Percentiles rank a stretch among this genome's conserved stretches.
phyloP scores from a whole-genome alignment of 495 filamentous ascomycete species.

The Aspergillus diversus region DNA sequence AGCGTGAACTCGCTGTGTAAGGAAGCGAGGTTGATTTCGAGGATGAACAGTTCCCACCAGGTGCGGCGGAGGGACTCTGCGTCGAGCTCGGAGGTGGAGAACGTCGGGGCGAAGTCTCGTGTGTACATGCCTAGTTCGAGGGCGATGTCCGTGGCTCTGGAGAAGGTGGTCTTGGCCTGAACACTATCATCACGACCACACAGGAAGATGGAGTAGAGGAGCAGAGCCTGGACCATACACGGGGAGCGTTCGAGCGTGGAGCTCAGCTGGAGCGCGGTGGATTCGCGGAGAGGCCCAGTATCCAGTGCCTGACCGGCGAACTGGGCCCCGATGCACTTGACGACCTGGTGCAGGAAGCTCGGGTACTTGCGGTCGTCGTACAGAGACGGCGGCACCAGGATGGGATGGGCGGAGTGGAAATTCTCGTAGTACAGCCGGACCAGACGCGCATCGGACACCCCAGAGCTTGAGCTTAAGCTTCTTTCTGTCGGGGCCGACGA shows the following conservation, averaged over 20 bases:
- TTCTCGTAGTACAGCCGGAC: slow-evolving; percentile 44
- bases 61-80: slow-evolving; percentile 46
- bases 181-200: slow-evolving; percentile 39
- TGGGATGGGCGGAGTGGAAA: slow-evolving; percentile 45
- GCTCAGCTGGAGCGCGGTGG: slow-evolving; percentile 30
- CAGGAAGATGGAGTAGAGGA: slow-evolving; percentile 42
- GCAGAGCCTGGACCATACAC: slow-evolving; percentile 42
- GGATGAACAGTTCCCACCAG: slow-evolving; percentile 49
- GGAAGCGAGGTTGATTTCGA: slow-evolving; percentile 42
- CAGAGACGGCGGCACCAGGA: slow-evolving; percentile 36
- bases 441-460: slow-evolving; percentile 37
- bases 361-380: slow-evolving; percentile 45
- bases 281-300: slow-evolving; percentile 30
- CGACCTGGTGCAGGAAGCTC: slow-evolving; percentile 37
- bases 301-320: slow-evolving; percentile 31
- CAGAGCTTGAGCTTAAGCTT: slow-evolving; percentile 1
- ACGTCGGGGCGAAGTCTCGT: slow-evolving; percentile 35
- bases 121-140: slow-evolving; percentile 44
- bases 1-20: slow-evolving; percentile 34
- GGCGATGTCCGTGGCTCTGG: slow-evolving; percentile 37
- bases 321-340: slow-evolving; percentile 45
- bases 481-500: background rate
- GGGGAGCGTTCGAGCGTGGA: slow-evolving; percentile 34
- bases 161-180: slow-evolving; percentile 38
- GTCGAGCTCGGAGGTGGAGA: slow-evolving; percentile 30